These are phyloP conservation scores for Amanita rimosa DNA, from an alignment of 768 basidiomycete species.

Conservation along the genomic window DNA sequence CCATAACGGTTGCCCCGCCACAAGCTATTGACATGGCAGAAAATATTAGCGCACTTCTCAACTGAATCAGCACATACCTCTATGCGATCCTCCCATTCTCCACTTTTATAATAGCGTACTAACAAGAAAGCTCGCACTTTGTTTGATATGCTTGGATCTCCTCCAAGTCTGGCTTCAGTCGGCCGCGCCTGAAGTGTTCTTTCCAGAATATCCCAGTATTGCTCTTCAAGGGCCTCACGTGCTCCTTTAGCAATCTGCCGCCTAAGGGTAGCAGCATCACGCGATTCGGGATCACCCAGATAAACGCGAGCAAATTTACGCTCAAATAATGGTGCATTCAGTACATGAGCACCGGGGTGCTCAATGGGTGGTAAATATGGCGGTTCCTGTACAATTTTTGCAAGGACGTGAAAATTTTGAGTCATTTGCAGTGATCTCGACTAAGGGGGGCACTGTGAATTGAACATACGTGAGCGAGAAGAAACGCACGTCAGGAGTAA, in stretches of 20 bases:
- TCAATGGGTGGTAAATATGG: conserved; percentile 65
- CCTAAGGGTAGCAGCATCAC: conserved; percentile 54
- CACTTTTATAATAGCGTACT: conserved; percentile 66
- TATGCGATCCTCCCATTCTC: conserved; percentile 81
- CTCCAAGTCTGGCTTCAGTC: conserved; percentile 78
- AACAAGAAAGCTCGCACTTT: conserved; percentile 82
- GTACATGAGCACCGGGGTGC: conserved; percentile 72
- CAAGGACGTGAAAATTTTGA: conserved; percentile 61
- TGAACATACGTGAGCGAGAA: not conserved
- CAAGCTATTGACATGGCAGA: conserved; percentile 36
- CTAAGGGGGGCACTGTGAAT: conserved; percentile 16
- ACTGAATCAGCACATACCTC: conserved; percentile 44
- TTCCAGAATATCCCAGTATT: conserved; percentile 79
- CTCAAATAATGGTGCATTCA: conserved; percentile 70
- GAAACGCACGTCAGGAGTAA: conserved; percentile 43
- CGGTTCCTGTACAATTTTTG: conserved; percentile 70
- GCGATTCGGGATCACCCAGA: conserved; percentile 52
- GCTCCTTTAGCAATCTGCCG: conserved; percentile 71
- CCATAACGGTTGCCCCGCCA: conserved; percentile 86
- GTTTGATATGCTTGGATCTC: conserved; percentile 83
- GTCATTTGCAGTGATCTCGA: conserved; percentile 47
- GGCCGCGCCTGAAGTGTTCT: conserved; percentile 74
- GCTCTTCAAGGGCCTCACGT: conserved; percentile 75
- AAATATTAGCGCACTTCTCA: not conserved
- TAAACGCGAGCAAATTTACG: conserved; percentile 78